A percentile compares a stretch with the other conserved stretches of the same genome.
Conservation (phyloP, 2,329 filamentous ascomycete genomes). For the Nakataea oryzae region DNA sequence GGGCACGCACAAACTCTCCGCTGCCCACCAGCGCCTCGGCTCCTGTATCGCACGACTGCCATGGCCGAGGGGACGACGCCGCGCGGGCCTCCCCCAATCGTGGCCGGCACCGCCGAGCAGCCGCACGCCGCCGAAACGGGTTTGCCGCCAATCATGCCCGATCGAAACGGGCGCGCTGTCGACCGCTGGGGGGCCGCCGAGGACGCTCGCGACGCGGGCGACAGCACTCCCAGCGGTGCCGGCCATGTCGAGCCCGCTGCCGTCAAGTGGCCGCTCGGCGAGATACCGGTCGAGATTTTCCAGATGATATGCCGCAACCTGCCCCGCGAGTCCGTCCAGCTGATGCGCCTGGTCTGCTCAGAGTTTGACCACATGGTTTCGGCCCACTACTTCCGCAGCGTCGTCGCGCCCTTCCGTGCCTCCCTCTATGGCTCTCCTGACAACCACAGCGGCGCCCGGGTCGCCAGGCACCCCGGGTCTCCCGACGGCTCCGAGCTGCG, state of each 20-base stretch:
- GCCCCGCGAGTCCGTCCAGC: conserved; percentile 46
- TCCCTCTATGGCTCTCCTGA: conserved; percentile 41
- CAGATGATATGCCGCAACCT: conserved; percentile 44
- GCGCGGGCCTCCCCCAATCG: background rate
- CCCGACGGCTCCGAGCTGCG: background rate
- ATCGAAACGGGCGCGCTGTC: background rate
- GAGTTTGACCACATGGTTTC: conserved; percentile 31
- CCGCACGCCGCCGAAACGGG: background rate
- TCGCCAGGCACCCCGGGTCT: background rate
- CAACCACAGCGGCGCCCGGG: background rate
- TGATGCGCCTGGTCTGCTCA: conserved; percentile 48
- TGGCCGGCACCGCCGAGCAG: background rate
- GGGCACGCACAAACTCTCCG: background rate
- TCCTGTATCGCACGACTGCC: background rate
- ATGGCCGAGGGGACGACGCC: background rate
- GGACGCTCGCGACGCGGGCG: too few species aligned
- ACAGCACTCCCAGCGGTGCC: background rate
- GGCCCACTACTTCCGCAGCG: conserved; percentile 43
- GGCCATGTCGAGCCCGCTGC: too few species aligned
- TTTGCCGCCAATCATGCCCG: background rate
- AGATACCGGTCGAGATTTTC: conserved; percentile 52
- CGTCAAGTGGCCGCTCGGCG: background rate
- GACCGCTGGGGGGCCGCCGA: background rate
- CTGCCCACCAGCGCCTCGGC: background rate
- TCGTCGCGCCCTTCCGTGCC: conserved; percentile 55